Evolutionary conservation across 768 basidiomycete species (phyloP), one percentile per base, ranked within the genome.

Genomic region (Xanthoconium stramineum): DNA sequence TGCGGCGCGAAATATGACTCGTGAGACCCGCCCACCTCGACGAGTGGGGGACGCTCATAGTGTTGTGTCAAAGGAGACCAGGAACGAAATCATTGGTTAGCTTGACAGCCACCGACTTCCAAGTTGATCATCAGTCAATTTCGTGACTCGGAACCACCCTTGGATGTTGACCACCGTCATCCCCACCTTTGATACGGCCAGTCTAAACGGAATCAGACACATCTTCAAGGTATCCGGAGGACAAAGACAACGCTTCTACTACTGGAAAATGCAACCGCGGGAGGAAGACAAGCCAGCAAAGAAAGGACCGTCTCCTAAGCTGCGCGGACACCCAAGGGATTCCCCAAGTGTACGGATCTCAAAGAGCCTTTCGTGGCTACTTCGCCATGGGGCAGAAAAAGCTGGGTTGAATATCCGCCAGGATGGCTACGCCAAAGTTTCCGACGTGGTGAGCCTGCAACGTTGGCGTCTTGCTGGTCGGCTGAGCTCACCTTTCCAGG

Each of bases 361-460:
- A 14, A 98, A 97, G 72, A 90, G 91, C 0, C 74, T 98, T 10
- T 88, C 94, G 0, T 98, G 89, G 81, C 75, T 98, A 28, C 81
- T 98, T n/a, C 82, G 95, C 5, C 96, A 98, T 69, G 92, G 89
- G 0, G 93, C 94, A 19, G 77, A 83, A 60, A 83, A 82, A 37
- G 86, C 95, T 58, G 83, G 86, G 1, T 67, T 98, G 6, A 64
- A 74, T 5, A 88, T 98, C 75, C 83, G 95, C 9, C 65, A 78
- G 32, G 96, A 98, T 65, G 96, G 96, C 15, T 98, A 86, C 66
- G 84, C 94, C 4, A 80, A 81, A 60, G 89, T 98, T 7, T 73
- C 76, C 3, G 92, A 95, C 60, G 76, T 98, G 62, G 96, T 97
- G 66, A 63, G 90, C 79, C 42, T n/a, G 24, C 28, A n/a, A 47